phyloP scores from a whole-genome alignment of 495 filamentous ascomycete species.

The Penicillium angulare region DNA sequence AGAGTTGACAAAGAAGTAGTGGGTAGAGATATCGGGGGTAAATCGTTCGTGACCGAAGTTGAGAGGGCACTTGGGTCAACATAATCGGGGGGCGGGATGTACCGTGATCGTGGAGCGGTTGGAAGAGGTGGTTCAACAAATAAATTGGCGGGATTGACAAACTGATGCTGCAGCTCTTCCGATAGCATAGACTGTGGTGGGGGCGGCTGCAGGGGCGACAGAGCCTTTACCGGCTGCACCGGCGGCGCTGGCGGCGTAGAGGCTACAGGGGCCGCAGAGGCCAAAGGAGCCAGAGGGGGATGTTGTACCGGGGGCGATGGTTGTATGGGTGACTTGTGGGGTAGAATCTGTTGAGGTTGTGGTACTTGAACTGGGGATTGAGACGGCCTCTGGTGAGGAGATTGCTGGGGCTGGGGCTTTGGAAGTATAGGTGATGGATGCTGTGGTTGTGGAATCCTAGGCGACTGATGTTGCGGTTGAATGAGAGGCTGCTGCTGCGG shows the following conservation, averaged over 20 bases:
- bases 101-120: constrained; percentile 30
- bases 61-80: constrained; percentile 22
- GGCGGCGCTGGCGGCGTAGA: neutral
- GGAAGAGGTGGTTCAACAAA: constrained; percentile 38
- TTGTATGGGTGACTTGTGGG: neutral
- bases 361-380: constrained; percentile 4
- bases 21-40: constrained; percentile 21
- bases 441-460: neutral
- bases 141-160: constrained; percentile 42
- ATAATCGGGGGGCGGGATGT: constrained; percentile 28
- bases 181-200: constrained; percentile 19
- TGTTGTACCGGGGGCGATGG: neutral
- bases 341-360: neutral
- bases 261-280: neutral
- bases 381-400: constrained; percentile 4
- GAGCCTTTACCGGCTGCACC: constrained; percentile 6
- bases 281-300: neutral
- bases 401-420: constrained; percentile 5
- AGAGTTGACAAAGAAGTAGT: constrained; percentile 10
- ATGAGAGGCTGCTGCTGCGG: constrained; percentile 1
- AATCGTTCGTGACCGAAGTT: constrained; percentile 16
- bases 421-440: constrained; percentile 2
- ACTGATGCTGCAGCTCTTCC: constrained; percentile 38
- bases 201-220: constrained; percentile 24
- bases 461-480: constrained; percentile 1